phyloP scores from a whole-genome alignment of 2,329 filamentous ascomycete species.

The Botrytis cinerea region DNA sequence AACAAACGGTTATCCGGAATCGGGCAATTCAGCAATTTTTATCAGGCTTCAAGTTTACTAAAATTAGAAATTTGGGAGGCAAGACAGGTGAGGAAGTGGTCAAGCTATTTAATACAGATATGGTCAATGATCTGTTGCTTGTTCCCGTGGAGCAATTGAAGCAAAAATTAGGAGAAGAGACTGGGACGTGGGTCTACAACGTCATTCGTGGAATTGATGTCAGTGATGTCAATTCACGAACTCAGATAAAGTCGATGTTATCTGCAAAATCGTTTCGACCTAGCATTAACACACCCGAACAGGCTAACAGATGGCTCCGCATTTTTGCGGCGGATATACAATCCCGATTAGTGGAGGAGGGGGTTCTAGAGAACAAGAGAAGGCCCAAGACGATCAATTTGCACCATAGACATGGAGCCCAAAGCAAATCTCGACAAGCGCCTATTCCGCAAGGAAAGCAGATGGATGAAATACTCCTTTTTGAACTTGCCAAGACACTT shows the following conservation, averaged over 20 bases:
- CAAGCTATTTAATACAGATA: constrained; percentile 78
- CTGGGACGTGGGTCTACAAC: constrained; percentile 80
- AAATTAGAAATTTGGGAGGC: constrained; percentile 91
- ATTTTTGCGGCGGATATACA: constrained; percentile 94
- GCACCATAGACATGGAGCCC: constrained; percentile 73
- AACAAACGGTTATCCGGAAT: constrained; percentile 90
- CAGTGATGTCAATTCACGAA: constrained; percentile 86
- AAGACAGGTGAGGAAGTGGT: constrained; percentile 89
- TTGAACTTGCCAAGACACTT: constrained; percentile 74
- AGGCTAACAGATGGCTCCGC: constrained; percentile 80
- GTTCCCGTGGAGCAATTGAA: constrained; percentile 76
- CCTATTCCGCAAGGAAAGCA: constrained; percentile 75
- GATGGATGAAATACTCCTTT: constrained; percentile 71
- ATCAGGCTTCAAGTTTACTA: constrained; percentile 85
- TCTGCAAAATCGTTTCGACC: constrained; percentile 95
- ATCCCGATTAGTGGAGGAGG: constrained; percentile 85
- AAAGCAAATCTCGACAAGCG: constrained; percentile 72
- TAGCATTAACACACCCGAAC: constrained; percentile 73
- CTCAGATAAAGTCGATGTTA: constrained; percentile 95
- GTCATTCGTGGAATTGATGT: constrained; percentile 82
- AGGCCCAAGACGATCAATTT: constrained; percentile 83
- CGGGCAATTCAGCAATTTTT: constrained; percentile 80
- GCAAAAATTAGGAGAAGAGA: constrained; percentile 77
- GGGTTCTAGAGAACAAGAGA: constrained; percentile 81
- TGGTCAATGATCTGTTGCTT: constrained; percentile 71